A percentile compares a stretch with the other conserved stretches of the same genome.
Evolutionary conservation across 108 stramenopile species (phyloP).

Genomic region (Chaetoceros muelleri): DNA sequence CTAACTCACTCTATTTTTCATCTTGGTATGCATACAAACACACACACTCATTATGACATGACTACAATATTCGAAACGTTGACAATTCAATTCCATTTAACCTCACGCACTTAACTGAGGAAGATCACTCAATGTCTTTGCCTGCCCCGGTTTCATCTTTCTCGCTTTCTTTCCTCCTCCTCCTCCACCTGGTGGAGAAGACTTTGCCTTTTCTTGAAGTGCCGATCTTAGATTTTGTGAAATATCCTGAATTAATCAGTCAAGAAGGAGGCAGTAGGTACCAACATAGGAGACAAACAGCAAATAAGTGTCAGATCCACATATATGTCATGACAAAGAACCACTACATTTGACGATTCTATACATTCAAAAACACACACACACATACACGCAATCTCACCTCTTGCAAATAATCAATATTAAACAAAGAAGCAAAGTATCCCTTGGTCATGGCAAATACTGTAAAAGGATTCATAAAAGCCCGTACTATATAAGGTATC

Average conservation of each 20-base stretch:
- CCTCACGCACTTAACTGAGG: conserved; percentile 84
- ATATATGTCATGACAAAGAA: too few relatives aligned
- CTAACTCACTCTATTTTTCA: too few relatives aligned
- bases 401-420: conserved; percentile 52
- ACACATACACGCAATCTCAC: not conserved
- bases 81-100: too few relatives aligned
- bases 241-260: conserved; percentile 25
- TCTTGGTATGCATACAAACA: too few relatives aligned
- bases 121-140: conserved; percentile 77
- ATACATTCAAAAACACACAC: not conserved
- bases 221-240: conserved; percentile 65
- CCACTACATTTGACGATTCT: too few relatives aligned
- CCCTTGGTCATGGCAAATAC: conserved; percentile 55
- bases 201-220: conserved; percentile 65
- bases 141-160: conserved; percentile 73
- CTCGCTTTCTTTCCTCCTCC: conserved; percentile 27
- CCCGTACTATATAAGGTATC: conserved; percentile 68
- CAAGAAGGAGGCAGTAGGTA: not conserved
- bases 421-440: conserved; percentile 57
- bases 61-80: too few relatives aligned
- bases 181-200: conserved; percentile 18
- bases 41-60: too few relatives aligned
- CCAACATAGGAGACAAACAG: too few relatives aligned
- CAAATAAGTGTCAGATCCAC: too few relatives aligned
- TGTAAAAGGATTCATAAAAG: conserved; percentile 71